These are phyloP conservation scores for Ceratocystis ficicola DNA, from an alignment of 2,329 filamentous ascomycete genomes.

Conservation along the genomic window DNA sequence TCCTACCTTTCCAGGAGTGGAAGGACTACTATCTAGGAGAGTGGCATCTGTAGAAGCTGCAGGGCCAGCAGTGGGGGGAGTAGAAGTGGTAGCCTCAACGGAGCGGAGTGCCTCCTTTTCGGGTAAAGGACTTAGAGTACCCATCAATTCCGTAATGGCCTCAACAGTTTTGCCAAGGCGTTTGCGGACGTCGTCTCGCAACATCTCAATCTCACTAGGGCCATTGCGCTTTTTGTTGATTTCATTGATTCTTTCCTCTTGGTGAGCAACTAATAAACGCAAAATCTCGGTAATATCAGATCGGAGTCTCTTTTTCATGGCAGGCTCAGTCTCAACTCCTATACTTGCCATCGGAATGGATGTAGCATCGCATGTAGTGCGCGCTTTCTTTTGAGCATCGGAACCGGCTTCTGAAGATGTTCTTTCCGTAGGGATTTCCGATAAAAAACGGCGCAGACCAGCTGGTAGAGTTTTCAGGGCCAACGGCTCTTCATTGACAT, in stretches of 20 bases:
- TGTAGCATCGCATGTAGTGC: background rate
- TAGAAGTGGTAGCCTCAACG: background rate
- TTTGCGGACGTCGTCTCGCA: conserved; percentile 13
- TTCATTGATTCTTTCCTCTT: conserved; percentile 15
- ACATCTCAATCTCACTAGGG: conserved; percentile 10
- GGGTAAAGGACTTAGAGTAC: background rate
- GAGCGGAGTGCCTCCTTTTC: background rate
- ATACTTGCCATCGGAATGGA: conserved; percentile 2
- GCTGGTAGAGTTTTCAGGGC: conserved; percentile 17
- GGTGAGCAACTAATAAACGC: conserved; percentile 15
- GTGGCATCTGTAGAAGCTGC: background rate
- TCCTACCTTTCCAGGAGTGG: background rate
- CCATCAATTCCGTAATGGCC: conserved; percentile 14
- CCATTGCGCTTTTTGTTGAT: conserved; percentile 1
- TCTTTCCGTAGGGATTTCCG: conserved; percentile 12
- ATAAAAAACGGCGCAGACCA: conserved; percentile 21
- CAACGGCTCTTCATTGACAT: background rate
- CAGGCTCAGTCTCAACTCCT: conserved; percentile 21
- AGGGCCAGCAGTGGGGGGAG: background rate
- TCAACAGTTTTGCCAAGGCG: conserved; percentile 12
- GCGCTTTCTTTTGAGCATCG: background rate
- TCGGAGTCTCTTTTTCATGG: conserved; percentile 19
- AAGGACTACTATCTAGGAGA: background rate
- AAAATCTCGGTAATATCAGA: conserved; percentile 21
- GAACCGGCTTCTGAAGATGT: background rate